Base-by-base conservation (phyloP, 257 asterid genomes). In the Ajuga chamaepitys region DNA sequence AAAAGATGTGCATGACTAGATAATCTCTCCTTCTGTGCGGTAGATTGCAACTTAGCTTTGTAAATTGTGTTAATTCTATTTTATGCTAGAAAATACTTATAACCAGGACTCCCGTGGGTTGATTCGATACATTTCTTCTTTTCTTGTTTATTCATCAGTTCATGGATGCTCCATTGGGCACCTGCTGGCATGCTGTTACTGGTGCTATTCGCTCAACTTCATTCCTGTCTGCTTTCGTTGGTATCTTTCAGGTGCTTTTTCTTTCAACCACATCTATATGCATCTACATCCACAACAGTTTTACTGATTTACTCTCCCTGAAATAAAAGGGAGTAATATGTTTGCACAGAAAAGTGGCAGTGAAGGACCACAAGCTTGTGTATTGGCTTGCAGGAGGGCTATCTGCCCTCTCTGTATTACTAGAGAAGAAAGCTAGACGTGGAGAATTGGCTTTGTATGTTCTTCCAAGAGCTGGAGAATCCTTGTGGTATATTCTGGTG, bases 391-490 rank as follows among this genome's bases (percentile, higher is more conserved):
- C 99, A 46, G 99, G 99, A 59, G 89, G 85, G 16, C 37, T 84
- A 63, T 83, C 99, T 38, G 99, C 95, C 66, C 94, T 94, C 56
- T 94, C 99, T 66, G 89, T 91, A 62, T 73, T 94, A 62, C 60
- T 94, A 71, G 99, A 94, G 82, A 94, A 94, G 86, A 94, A 94
- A 85, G 87, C 96, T 71, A 85, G 98, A 70, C 99, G 98, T 55
- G 89, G 88, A 46, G 99, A 94, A 73, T 78, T 94, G 59, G 98
- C 98, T 57, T 73, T 94, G 26, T 94, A 94, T 70, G 99, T 94
- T 76, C 98, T 94, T 64, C 99, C 99, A 30, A 83, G 96, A 71
- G 98, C 99, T 54, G 99, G 92, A 73, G 98, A 94, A 63, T 94
- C 99, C 62, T 77, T 86, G 73, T 94, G 99, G 99, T 82, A 81